Base-by-base conservation (phyloP, 352 stramenopile species). In the Blastocystis sp. region DNA sequence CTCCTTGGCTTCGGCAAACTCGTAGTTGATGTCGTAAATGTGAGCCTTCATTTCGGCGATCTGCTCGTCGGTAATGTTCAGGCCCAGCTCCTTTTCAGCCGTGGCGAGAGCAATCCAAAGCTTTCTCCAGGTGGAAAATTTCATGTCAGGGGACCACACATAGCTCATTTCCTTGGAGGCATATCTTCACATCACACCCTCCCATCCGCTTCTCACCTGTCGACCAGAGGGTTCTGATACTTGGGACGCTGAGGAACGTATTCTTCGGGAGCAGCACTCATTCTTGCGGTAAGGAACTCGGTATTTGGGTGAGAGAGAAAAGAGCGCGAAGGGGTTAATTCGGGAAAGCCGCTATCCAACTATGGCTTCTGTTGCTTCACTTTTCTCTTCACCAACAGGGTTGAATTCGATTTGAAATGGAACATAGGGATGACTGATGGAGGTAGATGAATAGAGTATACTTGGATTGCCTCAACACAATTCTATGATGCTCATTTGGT, bases 91-190 rank as follows among this genome's bases (percentile, higher is more conserved):
- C 93, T 98, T 95, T 91, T 99, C 95, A 43, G 95, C 95, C 34
- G 93, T 96, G 24, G 96, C 96, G 78, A 99, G 92, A 60, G 96
- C 96, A 66, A 98, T 94, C 97, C 97, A 99, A 48, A 99, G 91
- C 90, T 98, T 95, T 89, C 97, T 93, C 97, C 97, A 99, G 52
- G 96, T 99, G 65, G 95, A 97, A 92, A 98, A 98, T 92, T 99
- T 99, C 92, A 95, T 97, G 90, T 97, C 94, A 0, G 97, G 96
- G 48, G 95, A 98, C 94, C 95, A 99, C 78, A 99, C 94, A 90
- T 97, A 96, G 89, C 95, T 98, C 97, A 99, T 99, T 92, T 98
- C 97, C 90, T 98, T 98, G 66, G 96, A 98, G 59, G 96, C 96
- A 91, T 99, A 99, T 91, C 95, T 95, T 84, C 90, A 92, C 90